Evolutionary conservation across 495 filamentous ascomycete genomes (phyloP), one percentile per base, ranked within the genome.

Genomic region (Annulohypoxylon nitens): DNA sequence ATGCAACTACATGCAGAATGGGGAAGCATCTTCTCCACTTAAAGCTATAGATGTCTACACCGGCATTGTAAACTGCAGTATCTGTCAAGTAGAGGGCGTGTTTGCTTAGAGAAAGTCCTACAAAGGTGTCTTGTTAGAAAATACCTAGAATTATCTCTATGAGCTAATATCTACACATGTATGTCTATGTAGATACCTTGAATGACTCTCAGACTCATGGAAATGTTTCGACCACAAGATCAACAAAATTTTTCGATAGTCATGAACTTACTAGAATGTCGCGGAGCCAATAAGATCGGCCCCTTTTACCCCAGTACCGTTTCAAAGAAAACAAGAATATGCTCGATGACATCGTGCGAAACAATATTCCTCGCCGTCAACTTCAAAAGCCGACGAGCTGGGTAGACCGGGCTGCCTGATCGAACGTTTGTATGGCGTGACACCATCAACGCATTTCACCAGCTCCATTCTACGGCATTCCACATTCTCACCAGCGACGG

Each of bases 391-490:
- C 45, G 39, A 61, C 23, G 14, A 43, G 12, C 57, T 23, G 33
- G 11, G 45, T 23, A 18, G 12, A 18, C 47, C 20, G 47, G 47
- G 26, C 33, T 57, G 10, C 18, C 43, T 37, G 37, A 16, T 55
- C 64, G 4, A 43, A 37, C 33, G 33, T 41, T 23, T 12, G 26
- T n/a, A 50, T 48, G 39, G 64, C 45, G 53, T 65, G 36, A 53
- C 23, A 18, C 48, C 26, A 47, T 41, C 45, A 30, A 43, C 57
- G 41, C 9, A 39, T 43, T 23, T 43, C 57, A 18, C 25, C 36
- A 26, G 30, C 57, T 25, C 10, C 36, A 10, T 39, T 34, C 68
- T 65, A 65, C 45, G n/a, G 8, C 14, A 41, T 64, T 59, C 60
- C 23, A 59, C n/a, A 9, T 64, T 14, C 37, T 47, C 14, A 39